Conservation (phyloP, 192 early-diverging fungal genomes). For the Diversispora eburnea region DNA sequence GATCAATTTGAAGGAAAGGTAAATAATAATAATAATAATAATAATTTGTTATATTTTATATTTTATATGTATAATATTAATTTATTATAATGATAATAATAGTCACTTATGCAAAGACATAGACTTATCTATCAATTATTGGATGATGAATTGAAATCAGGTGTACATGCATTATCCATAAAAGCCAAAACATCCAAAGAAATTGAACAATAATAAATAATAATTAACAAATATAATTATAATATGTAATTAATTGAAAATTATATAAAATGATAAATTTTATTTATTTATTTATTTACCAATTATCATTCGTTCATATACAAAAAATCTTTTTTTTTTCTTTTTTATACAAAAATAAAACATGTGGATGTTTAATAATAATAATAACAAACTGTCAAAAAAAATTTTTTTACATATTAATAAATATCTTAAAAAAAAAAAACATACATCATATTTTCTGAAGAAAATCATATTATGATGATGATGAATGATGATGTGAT, state of each 20-base stretch:
- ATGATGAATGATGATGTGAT: too few species aligned
- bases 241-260: background rate
- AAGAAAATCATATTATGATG: too few species aligned
- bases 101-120: slow-evolving; percentile 58
- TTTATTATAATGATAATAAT: background rate
- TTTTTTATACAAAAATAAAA: too few species aligned
- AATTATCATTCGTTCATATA: too few species aligned
- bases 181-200: slow-evolving; percentile 75
- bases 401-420: too few species aligned
- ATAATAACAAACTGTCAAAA: too few species aligned
- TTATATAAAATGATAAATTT: too few species aligned
- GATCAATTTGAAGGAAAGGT: slow-evolving; percentile 62
- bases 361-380: too few species aligned
- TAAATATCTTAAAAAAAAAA: too few species aligned
- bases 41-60: background rate
- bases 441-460: too few species aligned
- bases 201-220: slow-evolving; percentile 15
- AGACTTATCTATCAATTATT: slow-evolving; percentile 68
- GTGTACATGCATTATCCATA: slow-evolving; percentile 76
- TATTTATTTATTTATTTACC: too few species aligned
- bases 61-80: background rate
- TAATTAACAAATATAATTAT: background rate
- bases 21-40: background rate
- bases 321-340: too few species aligned
- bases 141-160: slow-evolving; percentile 64